Evolutionary conservation across 306 rosid species (phyloP).

Genomic region (Glycyrrhiza uralensis): DNA sequence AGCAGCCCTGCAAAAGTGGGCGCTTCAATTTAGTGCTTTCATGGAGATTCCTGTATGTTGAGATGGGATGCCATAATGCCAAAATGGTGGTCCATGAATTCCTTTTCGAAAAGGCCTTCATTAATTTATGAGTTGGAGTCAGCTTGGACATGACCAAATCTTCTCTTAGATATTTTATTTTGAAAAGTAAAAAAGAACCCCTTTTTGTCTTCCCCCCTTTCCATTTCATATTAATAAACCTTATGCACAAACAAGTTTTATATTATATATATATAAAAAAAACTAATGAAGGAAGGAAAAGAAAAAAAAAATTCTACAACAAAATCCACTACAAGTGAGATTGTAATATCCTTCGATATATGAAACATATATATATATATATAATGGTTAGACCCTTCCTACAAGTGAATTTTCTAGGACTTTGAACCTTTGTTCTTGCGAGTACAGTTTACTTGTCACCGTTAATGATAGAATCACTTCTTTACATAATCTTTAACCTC

Average conservation of each 20-base stretch:
- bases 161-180: constrained; percentile 48
- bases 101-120: constrained; percentile 48
- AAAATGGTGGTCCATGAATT: constrained; percentile 81
- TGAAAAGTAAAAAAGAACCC: constrained; percentile 25
- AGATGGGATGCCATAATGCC: constrained; percentile 47
- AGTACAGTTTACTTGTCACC: too few relatives aligned
- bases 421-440: too few relatives aligned
- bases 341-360: too few relatives aligned
- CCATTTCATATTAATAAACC: background rate
- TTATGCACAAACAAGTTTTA: background rate
- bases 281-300: too few relatives aligned
- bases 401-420: too few relatives aligned
- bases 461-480: too few relatives aligned
- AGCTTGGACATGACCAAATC: constrained; percentile 48
- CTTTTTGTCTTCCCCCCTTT: background rate
- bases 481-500: too few relatives aligned
- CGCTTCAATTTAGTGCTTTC: constrained; percentile 51
- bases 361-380: too few relatives aligned
- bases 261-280: background rate
- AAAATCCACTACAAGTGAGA: too few relatives aligned
- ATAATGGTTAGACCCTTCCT: too few relatives aligned
- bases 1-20: constrained; percentile 47
- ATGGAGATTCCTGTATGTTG: constrained; percentile 45
- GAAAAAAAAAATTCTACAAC: background rate
- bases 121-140: constrained; percentile 39